Evolutionary conservation across 352 stramenopile species (phyloP).

Genomic region (Pythium aquatile): DNA sequence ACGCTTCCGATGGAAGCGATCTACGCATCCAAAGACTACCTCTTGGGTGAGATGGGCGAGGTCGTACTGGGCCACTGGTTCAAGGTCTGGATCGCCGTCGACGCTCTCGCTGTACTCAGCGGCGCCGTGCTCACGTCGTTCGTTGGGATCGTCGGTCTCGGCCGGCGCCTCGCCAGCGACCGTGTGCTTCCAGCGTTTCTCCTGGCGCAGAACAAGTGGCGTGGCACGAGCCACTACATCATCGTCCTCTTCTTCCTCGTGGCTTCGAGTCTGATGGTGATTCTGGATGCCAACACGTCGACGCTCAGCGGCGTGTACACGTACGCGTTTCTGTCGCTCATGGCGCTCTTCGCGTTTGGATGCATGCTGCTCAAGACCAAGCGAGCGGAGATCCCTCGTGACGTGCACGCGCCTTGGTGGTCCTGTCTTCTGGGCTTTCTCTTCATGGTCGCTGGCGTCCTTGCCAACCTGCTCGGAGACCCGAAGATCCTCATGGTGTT

Average conservation of each 20-base stretch:
- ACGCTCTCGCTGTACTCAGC: constrained; percentile 94
- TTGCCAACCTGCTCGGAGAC: constrained; percentile 84
- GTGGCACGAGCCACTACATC: constrained; percentile 91
- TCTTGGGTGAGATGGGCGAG: not conserved
- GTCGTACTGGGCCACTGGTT: constrained; percentile 79
- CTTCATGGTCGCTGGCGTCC: constrained; percentile 40
- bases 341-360: constrained; percentile 92
- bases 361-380: constrained; percentile 96
- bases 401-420: constrained; percentile 88
- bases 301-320: constrained; percentile 94
- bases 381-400: constrained; percentile 83
- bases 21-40: not conserved
- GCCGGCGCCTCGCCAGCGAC: constrained; percentile 91
- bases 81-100: constrained; percentile 42
- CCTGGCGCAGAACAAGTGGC: constrained; percentile 75
- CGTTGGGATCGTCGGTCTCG: constrained; percentile 91
- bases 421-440: constrained; percentile 61
- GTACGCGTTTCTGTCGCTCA: constrained; percentile 94
- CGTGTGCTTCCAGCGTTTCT: constrained; percentile 81
- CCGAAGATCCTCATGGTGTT: constrained; percentile 88
- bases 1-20: constrained; percentile 62
- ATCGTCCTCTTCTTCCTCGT: constrained; percentile 91
- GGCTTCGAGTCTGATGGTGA: constrained; percentile 84
- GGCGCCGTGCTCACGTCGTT: constrained; percentile 93
- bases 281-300: constrained; percentile 89